phyloP scores from a whole-genome alignment of 495 filamentous ascomycete genomes.

The Lophiotrema nucula region DNA sequence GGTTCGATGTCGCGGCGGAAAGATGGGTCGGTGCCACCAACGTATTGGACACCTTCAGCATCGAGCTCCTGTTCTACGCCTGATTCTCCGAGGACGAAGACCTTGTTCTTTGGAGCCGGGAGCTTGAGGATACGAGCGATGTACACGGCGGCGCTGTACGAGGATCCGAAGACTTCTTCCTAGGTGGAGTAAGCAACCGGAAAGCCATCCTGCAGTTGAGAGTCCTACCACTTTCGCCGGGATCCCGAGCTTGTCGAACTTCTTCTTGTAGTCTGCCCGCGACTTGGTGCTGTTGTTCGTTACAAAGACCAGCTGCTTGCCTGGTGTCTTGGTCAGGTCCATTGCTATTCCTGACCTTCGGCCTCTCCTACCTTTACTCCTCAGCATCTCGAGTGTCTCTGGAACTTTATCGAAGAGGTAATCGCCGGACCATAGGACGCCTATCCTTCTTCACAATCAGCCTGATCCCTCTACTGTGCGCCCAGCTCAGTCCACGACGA shows the following conservation, averaged over 20 bases:
- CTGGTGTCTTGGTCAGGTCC: too few species aligned
- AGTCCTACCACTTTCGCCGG: constrained; percentile 59
- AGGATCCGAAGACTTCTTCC: constrained; percentile 95
- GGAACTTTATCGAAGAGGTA: constrained; percentile 77
- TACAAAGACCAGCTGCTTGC: constrained; percentile 92
- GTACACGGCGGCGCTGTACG: constrained; percentile 93
- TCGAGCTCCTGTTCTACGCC: constrained; percentile 88
- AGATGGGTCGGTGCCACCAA: constrained; percentile 84
- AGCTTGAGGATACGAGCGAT: constrained; percentile 88
- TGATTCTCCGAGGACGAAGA: constrained; percentile 86
- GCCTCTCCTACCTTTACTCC: constrained; percentile 63
- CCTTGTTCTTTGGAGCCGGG: constrained; percentile 75
- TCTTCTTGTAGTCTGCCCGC: constrained; percentile 85
- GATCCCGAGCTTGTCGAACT: constrained; percentile 80
- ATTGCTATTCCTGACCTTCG: too few species aligned
- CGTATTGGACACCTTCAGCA: constrained; percentile 71
- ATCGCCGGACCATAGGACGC: constrained; percentile 94
- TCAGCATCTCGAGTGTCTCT: constrained; percentile 78
- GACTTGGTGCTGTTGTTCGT: constrained; percentile 99
- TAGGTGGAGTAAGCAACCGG: constrained; percentile 33
- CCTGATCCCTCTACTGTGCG: neutral
- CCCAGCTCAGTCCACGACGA: neutral
- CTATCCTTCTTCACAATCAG: constrained; percentile 55
- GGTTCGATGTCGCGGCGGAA: constrained; percentile 72
- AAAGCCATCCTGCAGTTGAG: neutral